Conservation (phyloP, 2,329 filamentous ascomycete genomes). For the Penicillium hesseltinei region DNA sequence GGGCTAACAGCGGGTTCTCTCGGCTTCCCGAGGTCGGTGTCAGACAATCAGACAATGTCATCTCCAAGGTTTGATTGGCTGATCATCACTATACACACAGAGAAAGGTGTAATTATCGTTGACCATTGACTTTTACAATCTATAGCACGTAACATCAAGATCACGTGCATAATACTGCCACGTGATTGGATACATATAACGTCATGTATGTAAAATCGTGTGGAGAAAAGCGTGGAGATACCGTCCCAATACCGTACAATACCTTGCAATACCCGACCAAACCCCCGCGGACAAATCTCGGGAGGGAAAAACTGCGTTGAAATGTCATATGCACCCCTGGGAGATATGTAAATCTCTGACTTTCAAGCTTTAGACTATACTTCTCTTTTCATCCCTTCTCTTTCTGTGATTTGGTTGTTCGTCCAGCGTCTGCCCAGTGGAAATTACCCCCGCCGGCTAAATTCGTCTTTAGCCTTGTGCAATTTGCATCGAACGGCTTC, state of each 20-base stretch:
- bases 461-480: neutral
- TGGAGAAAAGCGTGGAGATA: slow-evolving; percentile 25
- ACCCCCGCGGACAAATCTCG: slow-evolving; percentile 22
- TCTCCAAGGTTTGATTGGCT: neutral
- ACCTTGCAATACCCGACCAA: neutral
- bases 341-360: neutral
- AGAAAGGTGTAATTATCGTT: neutral
- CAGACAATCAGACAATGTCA: neutral
- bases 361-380: neutral
- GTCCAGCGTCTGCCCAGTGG: neutral
- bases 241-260: slow-evolving; percentile 12
- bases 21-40: neutral
- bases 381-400: neutral
- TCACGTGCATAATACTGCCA: neutral
- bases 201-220: slow-evolving; percentile 8
- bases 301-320: slow-evolving; percentile 5
- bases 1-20: slow-evolving; percentile 3
- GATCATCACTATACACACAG: neutral
- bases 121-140: neutral
- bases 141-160: neutral
- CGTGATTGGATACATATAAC: slow-evolving; percentile 1
- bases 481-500: slow-evolving; percentile 6
- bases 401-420: neutral
- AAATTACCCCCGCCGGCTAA: neutral
- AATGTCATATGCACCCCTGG: slow-evolving; percentile 7